Evolutionary conservation across 2,329 filamentous ascomycete genomes (phyloP).

Genomic region (Colletotrichum sp.): DNA sequence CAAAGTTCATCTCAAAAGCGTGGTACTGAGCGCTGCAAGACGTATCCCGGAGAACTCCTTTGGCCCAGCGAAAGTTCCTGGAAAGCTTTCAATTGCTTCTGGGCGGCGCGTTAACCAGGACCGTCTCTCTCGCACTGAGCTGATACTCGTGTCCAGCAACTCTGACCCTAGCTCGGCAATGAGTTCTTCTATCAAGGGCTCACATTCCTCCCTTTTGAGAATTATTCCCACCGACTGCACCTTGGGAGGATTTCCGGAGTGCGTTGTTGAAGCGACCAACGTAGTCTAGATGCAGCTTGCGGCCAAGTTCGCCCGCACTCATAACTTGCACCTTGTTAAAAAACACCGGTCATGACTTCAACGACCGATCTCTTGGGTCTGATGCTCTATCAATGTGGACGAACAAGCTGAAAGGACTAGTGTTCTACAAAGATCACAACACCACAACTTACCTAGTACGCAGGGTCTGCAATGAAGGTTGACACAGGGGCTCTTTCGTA

Average conservation of each 20-base stretch:
- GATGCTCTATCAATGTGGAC: slow-evolving; percentile 41
- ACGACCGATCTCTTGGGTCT: slow-evolving; percentile 35
- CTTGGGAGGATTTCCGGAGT: background rate
- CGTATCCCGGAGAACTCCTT: no score
- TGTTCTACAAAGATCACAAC: slow-evolving; percentile 40
- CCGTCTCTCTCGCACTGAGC: no score
- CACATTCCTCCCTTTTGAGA: background rate
- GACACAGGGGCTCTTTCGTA: slow-evolving; percentile 55
- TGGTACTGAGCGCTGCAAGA: slow-evolving; percentile 20
- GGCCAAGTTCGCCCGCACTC: slow-evolving; percentile 49
- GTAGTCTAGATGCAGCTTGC: slow-evolving; percentile 46
- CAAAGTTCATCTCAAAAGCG: background rate
- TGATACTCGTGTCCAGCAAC: no score
- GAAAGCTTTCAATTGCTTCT: no score
- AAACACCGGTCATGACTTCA: slow-evolving; percentile 41
- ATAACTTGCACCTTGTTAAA: slow-evolving; percentile 52
- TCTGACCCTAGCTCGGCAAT: no score
- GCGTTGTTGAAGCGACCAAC: background rate
- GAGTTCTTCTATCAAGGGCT: slow-evolving; percentile 22
- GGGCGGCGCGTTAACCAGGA: no score
- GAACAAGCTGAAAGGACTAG: slow-evolving; percentile 40
- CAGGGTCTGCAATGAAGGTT: slow-evolving; percentile 54
- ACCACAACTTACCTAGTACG: slow-evolving; percentile 46
- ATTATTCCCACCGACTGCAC: background rate
- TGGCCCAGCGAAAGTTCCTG: no score